Base-by-base conservation (phyloP, 805 yeast genomes). In the Tetrapisispora taiwanensis region DNA sequence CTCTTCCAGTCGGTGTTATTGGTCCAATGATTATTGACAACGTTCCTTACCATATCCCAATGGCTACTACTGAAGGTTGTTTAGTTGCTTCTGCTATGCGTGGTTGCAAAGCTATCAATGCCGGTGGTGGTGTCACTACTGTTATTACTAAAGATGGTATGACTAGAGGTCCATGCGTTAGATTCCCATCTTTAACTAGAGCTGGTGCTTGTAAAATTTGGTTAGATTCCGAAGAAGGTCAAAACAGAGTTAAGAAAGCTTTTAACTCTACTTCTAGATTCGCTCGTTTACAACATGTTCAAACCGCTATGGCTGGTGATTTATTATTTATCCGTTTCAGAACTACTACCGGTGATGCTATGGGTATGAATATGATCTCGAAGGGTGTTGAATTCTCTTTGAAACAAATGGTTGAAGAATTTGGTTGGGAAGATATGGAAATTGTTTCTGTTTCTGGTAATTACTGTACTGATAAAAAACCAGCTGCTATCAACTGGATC, bases 281-380 rank as follows among this genome's bases (percentile, higher is more conserved):
- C 69, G 99, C 99, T 15, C 79, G 96, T 59, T 75, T 92, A 58
- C 95, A 85, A 65, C 84, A 84, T 54, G 72, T 90, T 52, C 84
- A 87, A 65, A 87, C 97, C 15, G 95, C 97, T 3, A 71, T 90
- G 64, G 98, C 99, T 15, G 98, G 99, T 27, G 83, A 83, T 40
- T 72, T 84, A 54, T 72, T 92, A 55, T 92, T 77, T 58, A 82
- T 92, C 55, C 79, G 99, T 59, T 92, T 92, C 72, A 79, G 89
- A 63, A 94, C 99, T n/a, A 88, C 95, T 33, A 92, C 99, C 17
- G 99, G 99, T 66, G 99, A 92, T 71, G 99, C 99, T 17, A 92
- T 92, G 99, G 99, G 99, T 52, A 92, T 92, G 99, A 92, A 92
- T 65, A 92, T 92, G 99, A 92, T 92, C 49, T 90, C 97, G 26